These are phyloP conservation scores for Fusarium newnesense DNA, from an alignment of 2,329 filamentous ascomycete species.

Conservation along the genomic window DNA sequence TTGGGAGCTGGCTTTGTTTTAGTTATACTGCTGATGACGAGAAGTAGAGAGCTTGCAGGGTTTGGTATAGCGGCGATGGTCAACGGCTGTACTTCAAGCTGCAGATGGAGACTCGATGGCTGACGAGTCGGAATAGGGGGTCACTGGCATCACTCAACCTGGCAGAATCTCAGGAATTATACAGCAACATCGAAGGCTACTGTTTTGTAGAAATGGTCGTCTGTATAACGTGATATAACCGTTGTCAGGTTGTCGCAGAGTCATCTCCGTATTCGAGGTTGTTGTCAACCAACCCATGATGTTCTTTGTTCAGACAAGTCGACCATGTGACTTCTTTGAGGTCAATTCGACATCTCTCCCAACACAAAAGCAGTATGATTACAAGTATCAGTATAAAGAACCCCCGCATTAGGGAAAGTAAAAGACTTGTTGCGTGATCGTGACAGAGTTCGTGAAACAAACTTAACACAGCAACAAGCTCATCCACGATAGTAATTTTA, in stretches of 20 bases:
- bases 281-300: neutral
- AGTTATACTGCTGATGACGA: fast-evolving
- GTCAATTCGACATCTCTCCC: neutral
- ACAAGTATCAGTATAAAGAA: fast-evolving
- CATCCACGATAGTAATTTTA: neutral
- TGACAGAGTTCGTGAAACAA: neutral
- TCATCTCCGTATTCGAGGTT: neutral
- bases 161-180: fast-evolving
- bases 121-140: neutral
- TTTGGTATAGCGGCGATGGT: fast-evolving
- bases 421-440: neutral
- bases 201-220: neutral
- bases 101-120: neutral
- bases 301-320: neutral
- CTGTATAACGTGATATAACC: neutral
- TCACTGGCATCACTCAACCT: neutral
- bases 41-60: neutral
- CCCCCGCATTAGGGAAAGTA: neutral
- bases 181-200: fast-evolving
- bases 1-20: fast-evolving
- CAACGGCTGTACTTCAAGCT: neutral
- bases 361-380: fast-evolving
- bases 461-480: neutral
- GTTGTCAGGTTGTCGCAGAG: neutral
- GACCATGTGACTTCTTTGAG: neutral